These are phyloP conservation scores for Cryphonectria parasitica DNA, from an alignment of 2,329 filamentous ascomycete genomes.

Conservation along the genomic window DNA sequence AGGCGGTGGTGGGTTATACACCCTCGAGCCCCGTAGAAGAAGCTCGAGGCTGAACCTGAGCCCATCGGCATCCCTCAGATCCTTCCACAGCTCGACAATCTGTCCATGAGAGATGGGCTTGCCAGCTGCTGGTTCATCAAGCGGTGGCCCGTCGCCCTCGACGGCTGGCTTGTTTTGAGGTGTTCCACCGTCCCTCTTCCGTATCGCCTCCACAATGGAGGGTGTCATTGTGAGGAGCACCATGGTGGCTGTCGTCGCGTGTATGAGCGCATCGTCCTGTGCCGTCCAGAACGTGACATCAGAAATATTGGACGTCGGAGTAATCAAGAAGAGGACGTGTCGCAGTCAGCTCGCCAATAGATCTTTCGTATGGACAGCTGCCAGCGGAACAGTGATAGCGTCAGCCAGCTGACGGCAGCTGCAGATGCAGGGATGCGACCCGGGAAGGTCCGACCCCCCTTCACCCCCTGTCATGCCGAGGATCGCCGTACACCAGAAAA, in stretches of 20 bases:
- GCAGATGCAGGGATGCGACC: neutral
- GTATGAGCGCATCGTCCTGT: neutral
- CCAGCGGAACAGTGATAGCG: neutral
- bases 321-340: neutral
- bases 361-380: neutral
- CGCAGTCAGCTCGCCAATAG: neutral
- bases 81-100: slow-evolving; percentile 64
- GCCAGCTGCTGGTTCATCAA: slow-evolving; percentile 57
- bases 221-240: slow-evolving; percentile 78
- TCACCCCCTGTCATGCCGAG: slow-evolving; percentile 8
- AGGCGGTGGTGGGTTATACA: slow-evolving; percentile 80
- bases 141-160: slow-evolving; percentile 52
- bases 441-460: slow-evolving; percentile 1
- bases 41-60: slow-evolving; percentile 61
- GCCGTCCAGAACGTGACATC: neutral
- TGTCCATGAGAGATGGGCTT: slow-evolving; percentile 74
- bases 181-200: slow-evolving; percentile 37
- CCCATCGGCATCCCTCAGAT: slow-evolving; percentile 44
- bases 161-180: slow-evolving; percentile 14
- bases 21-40: slow-evolving; percentile 70
- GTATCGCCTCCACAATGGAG: slow-evolving; percentile 66
- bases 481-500: slow-evolving; percentile 13
- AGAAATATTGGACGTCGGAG: neutral
- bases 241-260: slow-evolving; percentile 53
- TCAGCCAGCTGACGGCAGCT: neutral